phyloP scores from a whole-genome alignment of 208 protist genomes.

The Leishmania mexicana region DNA sequence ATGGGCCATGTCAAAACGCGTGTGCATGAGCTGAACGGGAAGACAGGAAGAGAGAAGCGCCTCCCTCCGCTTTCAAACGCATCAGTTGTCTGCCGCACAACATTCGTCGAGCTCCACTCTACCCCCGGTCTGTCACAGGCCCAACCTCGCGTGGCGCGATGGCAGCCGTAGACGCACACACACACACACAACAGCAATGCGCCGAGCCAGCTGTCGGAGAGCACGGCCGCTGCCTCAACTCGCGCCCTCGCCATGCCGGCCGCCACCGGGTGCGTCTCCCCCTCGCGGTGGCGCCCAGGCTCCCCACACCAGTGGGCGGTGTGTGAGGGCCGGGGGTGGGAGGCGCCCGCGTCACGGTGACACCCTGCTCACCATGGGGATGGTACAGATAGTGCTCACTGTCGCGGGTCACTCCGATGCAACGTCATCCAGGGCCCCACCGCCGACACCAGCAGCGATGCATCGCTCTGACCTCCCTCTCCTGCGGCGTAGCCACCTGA shows the following conservation, averaged over 20 bases:
- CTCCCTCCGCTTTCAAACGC: neutral
- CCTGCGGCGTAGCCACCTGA: neutral
- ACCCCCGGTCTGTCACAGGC: neutral
- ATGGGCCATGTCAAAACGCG: neutral
- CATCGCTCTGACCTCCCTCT: neutral
- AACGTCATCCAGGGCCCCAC: neutral
- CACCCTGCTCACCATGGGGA: neutral
- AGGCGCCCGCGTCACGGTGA: neutral
- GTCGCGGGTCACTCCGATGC: neutral
- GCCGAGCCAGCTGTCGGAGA: too few species aligned
- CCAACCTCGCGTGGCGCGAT: neutral
- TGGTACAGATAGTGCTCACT: neutral
- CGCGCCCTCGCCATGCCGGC: too few species aligned
- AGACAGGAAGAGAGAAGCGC: neutral
- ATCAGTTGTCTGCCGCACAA: neutral
- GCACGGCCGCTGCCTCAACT: too few species aligned
- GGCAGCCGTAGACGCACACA: too few species aligned
- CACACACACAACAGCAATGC: too few species aligned
- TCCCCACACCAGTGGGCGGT: too few species aligned
- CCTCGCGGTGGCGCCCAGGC: too few species aligned
- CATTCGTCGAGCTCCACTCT: neutral
- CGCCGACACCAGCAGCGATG: neutral
- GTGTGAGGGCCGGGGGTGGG: too few species aligned
- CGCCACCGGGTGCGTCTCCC: too few species aligned
- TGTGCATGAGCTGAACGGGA: neutral